phyloP scores from a whole-genome alignment of 495 filamentous ascomycete species.

The Aspergillus diversus region DNA sequence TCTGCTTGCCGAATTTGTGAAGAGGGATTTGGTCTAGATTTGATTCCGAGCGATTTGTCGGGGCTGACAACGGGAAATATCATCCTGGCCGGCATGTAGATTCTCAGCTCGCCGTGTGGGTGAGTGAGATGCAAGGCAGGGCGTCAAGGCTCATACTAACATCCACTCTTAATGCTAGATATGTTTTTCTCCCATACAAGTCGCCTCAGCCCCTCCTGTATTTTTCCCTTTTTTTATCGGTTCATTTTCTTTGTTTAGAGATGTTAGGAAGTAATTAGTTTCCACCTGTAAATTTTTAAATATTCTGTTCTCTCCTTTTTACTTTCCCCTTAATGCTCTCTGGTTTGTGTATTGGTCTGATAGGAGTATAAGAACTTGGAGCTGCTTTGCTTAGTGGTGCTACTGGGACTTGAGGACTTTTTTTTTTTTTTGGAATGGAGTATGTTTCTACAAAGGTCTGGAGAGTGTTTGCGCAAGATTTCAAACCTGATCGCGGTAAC shows the following conservation, averaged over 20 bases:
- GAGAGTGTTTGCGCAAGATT: too few relatives aligned
- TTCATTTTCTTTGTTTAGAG: conserved; percentile 32
- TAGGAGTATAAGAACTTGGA: too few relatives aligned
- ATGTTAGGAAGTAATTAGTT: conserved; percentile 34
- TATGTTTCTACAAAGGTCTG: too few relatives aligned
- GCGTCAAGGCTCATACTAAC: conserved; percentile 8
- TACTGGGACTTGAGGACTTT: too few relatives aligned
- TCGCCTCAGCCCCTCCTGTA: conserved; percentile 26
- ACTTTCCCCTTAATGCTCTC: conserved; percentile 1
- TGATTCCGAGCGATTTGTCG: conserved; percentile 7
- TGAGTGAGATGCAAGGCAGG: conserved; percentile 5
- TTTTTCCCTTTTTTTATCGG: conserved; percentile 21
- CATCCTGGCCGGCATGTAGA: neutral
- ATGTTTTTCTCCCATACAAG: conserved; percentile 16
- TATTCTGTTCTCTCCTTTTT: neutral
- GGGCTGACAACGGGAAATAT: conserved; percentile 14
- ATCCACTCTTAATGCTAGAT: conserved; percentile 23
- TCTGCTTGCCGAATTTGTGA: conserved; percentile 91
- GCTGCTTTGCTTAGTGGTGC: too few relatives aligned
- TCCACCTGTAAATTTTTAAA: conserved; percentile 28
- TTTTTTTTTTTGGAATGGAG: too few relatives aligned
- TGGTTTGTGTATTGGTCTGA: neutral
- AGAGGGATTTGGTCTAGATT: conserved; percentile 86
- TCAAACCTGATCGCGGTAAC: too few relatives aligned
- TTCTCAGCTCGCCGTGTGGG: neutral